Evolutionary conservation across 176 grass and related monocot genomes (phyloP).

Genomic region (Triticum aestivum): DNA sequence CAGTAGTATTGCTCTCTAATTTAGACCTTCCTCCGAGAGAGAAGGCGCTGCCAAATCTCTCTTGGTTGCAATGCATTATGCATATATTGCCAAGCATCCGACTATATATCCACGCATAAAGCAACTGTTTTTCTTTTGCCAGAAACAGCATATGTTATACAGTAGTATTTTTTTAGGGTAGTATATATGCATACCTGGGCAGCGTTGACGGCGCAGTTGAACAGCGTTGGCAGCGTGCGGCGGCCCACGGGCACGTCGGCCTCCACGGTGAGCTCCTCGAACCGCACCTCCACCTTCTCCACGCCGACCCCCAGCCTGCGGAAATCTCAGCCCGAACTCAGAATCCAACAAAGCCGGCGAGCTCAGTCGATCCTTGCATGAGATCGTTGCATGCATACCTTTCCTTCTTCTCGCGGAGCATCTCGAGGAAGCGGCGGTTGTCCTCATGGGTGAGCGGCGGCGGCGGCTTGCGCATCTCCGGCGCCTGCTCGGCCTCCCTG

Average conservation of each 20-base stretch:
- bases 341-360: not conserved
- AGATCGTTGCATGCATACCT: conserved; percentile 25
- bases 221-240: conserved; percentile 57
- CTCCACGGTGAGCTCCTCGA: conserved; percentile 60
- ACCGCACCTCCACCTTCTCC: conserved; percentile 55
- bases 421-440: conserved; percentile 67
- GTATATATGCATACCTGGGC: conserved; percentile 34
- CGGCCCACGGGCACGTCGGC: conserved; percentile 43
- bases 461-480: not conserved
- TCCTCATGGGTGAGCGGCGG: conserved; percentile 69
- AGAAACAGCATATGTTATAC: not conserved
- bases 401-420: conserved; percentile 59
- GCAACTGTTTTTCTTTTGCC: not conserved
- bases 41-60: not conserved
- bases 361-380: not conserved
- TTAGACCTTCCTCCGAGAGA: too few relatives aligned
- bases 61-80: not conserved
- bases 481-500: not conserved
- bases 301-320: conserved; percentile 42
- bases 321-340: not conserved
- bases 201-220: conserved; percentile 57
- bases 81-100: not conserved
- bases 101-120: not conserved
- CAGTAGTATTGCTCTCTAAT: too few relatives aligned
- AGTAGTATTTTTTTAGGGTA: too few relatives aligned